Base-by-base conservation (phyloP, 2,329 filamentous ascomycete genomes). In the Neoscytalidium dimidiatum region DNA sequence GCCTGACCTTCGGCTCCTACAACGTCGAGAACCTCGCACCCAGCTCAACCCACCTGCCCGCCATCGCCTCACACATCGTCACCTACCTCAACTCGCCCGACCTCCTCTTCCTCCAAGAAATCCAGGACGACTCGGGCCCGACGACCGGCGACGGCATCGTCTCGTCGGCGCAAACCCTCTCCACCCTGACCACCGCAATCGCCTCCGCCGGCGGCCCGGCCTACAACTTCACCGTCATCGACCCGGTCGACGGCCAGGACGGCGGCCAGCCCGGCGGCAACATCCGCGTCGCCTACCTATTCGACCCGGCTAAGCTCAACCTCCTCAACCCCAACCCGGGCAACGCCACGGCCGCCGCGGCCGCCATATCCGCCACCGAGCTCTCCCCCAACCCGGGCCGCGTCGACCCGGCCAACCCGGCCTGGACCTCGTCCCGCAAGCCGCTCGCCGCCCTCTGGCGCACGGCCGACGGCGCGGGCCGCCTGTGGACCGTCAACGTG, bases 401-500 rank as follows among this genome's bases (percentile, higher is more conserved):
- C 46, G 88, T 92, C 70, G 88, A 89, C 60, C 88, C 89, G 0
- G 68, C 73, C 23, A 88, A 88, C 72, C 68, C 71, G 4, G 88
- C 86, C 0, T 92, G 87, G 85, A 77, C 77, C 3, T 78, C 78
- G 53, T 88, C 84, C 71, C 85, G 90, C 65, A 92, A 91, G 78
- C 89, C 90, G 2, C 79, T 92, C 0, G 87, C 82, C 0, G 90
- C 89, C 3, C 82, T 84, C 66, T 92, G 89, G 88, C 83, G 85
- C 71, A 82, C 86, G 0, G 77, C 86, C 35, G 82, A 84, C 65
- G 82, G 82, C 29, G 11, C 8, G 0, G 81, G 77, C 66, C 84
- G 82, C 67, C 88, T 92, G 77, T 92, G 90, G 76, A 91, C 90
- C 2, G 81, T 92, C 67, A 91, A 92, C 71, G 87, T 91, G 43